Evolutionary conservation across 148 eudicot species (phyloP), one percentile per base, ranked within the genome.

Genomic region (Silene uniflora): DNA sequence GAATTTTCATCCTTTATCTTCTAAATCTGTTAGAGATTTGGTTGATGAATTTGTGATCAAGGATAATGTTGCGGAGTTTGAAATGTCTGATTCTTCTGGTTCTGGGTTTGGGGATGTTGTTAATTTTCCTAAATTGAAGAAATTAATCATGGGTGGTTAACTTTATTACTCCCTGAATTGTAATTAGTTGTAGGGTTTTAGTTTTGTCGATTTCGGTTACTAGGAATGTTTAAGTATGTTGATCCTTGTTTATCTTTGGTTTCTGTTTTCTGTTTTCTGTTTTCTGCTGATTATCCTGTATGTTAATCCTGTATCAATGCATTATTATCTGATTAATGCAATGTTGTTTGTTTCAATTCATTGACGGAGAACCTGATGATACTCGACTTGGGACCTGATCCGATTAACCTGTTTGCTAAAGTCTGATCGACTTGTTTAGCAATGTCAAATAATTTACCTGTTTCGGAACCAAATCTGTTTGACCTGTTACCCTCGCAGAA

Each of bases 1-100:
- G 18, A 74, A 81, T 78, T 93, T 91, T 81, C 91, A 90, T 66
- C 98, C 98, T 14, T 82, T 93, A 29, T 90, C 95, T 25, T 82
- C 87, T 2, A 86, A 74, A 39, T 84, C 89, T 73, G 89, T 90
- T 23, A 87, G 81, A 56, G 91, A 85, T 46, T 76, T 93, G 86
- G 79, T 93, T 14, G 91, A 93, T 3, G 89, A 90, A 32, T 80
- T 87, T 73, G 76, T 91, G 79, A 71, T 22, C 16, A 76, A 56
- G 1, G 85, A 82, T 39, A 47, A 3, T 35, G 54, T n/a, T 7
- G 46, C 27, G 2, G 79, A 59, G 21, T 71, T 1, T 39, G 52
- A 67, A 11, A 80, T 35, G 1, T 29, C 24, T 0, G 62, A 62
- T 63, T 64, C n/a, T n/a, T n/a, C 66, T 55, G 13, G 17, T 78